Conservation (phyloP, 2,329 filamentous ascomycete genomes). For the Pestalotiopsis sp. region DNA sequence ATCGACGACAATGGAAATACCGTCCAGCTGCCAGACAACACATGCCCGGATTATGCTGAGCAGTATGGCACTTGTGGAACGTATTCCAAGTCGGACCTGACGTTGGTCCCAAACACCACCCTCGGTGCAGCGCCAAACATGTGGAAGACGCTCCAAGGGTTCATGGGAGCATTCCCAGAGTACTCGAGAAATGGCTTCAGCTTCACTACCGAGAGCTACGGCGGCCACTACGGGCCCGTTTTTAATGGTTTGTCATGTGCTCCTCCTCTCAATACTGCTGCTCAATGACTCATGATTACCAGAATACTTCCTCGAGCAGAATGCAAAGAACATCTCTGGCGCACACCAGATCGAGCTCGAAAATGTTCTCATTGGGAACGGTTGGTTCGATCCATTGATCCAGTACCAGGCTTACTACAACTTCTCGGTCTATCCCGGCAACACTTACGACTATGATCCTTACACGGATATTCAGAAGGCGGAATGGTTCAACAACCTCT, state of each 20-base stretch:
- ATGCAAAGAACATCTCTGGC: slow-evolving; percentile 40
- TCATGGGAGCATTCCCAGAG: slow-evolving; percentile 60
- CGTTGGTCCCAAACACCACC: slow-evolving; percentile 52
- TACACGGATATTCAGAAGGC: slow-evolving; percentile 49
- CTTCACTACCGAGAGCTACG: slow-evolving; percentile 57
- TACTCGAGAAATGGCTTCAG: slow-evolving; percentile 50
- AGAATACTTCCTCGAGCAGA: slow-evolving; percentile 45
- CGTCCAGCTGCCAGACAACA: slow-evolving; percentile 43
- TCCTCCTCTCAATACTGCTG: background rate
- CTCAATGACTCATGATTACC: background rate
- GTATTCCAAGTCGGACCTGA: slow-evolving; percentile 50
- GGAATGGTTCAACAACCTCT: slow-evolving; percentile 59
- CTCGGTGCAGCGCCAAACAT: slow-evolving; percentile 56
- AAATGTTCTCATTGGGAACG: slow-evolving; percentile 55
- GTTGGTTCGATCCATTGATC: slow-evolving; percentile 55
- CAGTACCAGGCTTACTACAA: slow-evolving; percentile 60
- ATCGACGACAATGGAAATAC: slow-evolving; percentile 27
- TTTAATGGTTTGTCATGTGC: slow-evolving; percentile 39
- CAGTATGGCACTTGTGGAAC: slow-evolving; percentile 48
- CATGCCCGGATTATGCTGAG: slow-evolving; percentile 50
- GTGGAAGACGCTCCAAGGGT: slow-evolving; percentile 62
- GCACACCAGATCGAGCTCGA: slow-evolving; percentile 49
- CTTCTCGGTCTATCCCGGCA: slow-evolving; percentile 54
- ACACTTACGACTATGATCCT: slow-evolving; percentile 55
- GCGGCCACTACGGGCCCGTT: slow-evolving; percentile 57